These are phyloP conservation scores for Clathrospora elynae DNA, from an alignment of 2,329 filamentous ascomycete genomes.

Conservation along the genomic window DNA sequence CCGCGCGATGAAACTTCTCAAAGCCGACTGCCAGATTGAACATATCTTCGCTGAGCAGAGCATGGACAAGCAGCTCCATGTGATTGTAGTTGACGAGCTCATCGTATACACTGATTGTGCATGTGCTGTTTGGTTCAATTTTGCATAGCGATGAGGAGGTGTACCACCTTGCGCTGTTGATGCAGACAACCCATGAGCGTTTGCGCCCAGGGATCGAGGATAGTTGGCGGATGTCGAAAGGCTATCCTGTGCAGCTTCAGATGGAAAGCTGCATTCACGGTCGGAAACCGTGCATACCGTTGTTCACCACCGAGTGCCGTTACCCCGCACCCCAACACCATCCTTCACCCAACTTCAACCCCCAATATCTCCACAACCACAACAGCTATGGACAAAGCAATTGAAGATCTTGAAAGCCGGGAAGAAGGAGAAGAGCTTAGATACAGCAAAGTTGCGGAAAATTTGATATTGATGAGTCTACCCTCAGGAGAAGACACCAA, in stretches of 20 bases:
- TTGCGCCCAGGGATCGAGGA: conserved; percentile 1
- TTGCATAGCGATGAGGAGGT: not conserved
- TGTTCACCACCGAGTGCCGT: too few species aligned
- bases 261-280: conserved; percentile 22
- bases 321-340: too few species aligned
- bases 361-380: too few species aligned
- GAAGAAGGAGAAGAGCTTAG: too few species aligned
- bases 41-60: conserved; percentile 26
- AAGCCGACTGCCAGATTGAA: conserved; percentile 32
- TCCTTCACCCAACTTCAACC: too few species aligned
- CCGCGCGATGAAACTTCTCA: conserved; percentile 13
- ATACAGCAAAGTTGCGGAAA: too few species aligned
- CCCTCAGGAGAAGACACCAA: too few species aligned
- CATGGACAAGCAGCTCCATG: conserved; percentile 46
- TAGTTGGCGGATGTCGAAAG: not conserved
- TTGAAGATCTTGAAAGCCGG: too few species aligned
- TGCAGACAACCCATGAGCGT: too few species aligned
- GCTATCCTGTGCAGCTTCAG: not conserved
- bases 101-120: conserved; percentile 2
- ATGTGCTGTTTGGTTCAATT: not conserved
- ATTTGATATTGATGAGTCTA: too few species aligned
- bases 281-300: conserved; percentile 24
- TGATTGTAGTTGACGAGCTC: conserved; percentile 41
- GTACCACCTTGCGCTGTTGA: not conserved
- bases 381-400: too few species aligned